phyloP scores from a whole-genome alignment of 768 basidiomycete species.

The Trametes sanguinea region DNA sequence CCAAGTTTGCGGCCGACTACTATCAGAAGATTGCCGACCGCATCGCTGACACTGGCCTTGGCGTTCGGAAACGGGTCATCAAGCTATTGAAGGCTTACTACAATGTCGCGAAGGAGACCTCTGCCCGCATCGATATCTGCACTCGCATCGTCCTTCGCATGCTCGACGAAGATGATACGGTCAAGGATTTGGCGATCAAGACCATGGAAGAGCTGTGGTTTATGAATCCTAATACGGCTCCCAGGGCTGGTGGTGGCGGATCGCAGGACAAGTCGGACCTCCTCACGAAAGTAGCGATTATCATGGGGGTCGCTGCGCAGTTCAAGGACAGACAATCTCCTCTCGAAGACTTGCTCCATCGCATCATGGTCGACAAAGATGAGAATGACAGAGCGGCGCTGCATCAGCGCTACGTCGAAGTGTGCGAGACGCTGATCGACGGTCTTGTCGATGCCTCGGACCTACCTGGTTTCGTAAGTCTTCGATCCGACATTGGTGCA shows the following conservation, averaged over 20 bases:
- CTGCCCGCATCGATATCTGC: conserved; percentile 75
- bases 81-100: conserved; percentile 90
- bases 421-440: conserved; percentile 86
- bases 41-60: conserved; percentile 90
- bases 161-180: conserved; percentile 91
- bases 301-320: conserved; percentile 82
- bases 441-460: conserved; percentile 86
- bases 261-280: conserved; percentile 55
- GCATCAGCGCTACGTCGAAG: conserved; percentile 71
- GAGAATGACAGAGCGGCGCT: conserved; percentile 52
- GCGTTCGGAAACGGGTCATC: conserved; percentile 94
- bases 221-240: conserved; percentile 34
- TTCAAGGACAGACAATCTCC: conserved; percentile 85
- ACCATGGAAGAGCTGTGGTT: conserved; percentile 94
- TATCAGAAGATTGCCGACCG: conserved; percentile 87
- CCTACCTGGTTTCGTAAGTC: conserved; percentile 72
- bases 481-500: background rate
- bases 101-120: conserved; percentile 55
- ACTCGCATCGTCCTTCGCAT: conserved; percentile 80
- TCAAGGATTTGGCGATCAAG: conserved; percentile 91
- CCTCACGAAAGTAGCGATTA: conserved; percentile 69
- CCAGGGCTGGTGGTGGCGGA: conserved; percentile 8
- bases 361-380: conserved; percentile 76
- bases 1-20: conserved; percentile 87
- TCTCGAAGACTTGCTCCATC: conserved; percentile 82